phyloP scores from a whole-genome alignment of 176 grass and related monocot genomes.

The Rhynchospora pubera region DNA sequence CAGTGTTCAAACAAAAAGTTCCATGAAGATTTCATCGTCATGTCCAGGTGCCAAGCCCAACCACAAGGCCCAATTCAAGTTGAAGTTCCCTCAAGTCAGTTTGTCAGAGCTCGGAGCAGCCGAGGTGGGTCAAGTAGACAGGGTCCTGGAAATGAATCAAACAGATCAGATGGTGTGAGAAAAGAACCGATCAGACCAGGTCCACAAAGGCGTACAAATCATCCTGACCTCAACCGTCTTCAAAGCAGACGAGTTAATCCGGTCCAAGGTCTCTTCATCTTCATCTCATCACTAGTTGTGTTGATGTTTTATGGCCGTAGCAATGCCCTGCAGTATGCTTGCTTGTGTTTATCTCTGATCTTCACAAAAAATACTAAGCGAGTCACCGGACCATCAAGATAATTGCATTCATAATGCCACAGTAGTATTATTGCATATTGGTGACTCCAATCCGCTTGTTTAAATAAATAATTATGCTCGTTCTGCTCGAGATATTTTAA shows the following conservation, averaged over 20 bases:
- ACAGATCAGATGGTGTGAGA: not conserved
- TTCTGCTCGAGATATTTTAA: not conserved
- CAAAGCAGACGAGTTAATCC: not conserved
- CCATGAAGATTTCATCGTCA: not conserved
- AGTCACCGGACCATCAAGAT: not conserved
- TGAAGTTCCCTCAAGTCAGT: not conserved
- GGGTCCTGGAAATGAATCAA: not conserved
- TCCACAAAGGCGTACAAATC: not conserved
- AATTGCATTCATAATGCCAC: not conserved
- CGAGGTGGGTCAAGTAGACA: not conserved
- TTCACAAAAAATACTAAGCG: not conserved
- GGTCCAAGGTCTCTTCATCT: not conserved
- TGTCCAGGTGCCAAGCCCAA: not conserved
- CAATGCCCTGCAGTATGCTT: not conserved
- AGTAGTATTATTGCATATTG: not conserved
- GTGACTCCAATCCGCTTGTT: not conserved
- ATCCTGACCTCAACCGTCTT: not conserved
- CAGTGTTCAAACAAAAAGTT: constrained; percentile 5
- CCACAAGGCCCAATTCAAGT: not conserved
- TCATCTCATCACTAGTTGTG: constrained; percentile 13
- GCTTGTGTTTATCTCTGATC: constrained; percentile 1
- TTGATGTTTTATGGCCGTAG: not conserved
- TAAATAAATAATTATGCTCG: not conserved
- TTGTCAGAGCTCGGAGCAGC: not conserved
- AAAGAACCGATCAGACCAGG: not conserved